Evolutionary conservation across 768 basidiomycete genomes (phyloP).

Genomic region (Zangia roseola): DNA sequence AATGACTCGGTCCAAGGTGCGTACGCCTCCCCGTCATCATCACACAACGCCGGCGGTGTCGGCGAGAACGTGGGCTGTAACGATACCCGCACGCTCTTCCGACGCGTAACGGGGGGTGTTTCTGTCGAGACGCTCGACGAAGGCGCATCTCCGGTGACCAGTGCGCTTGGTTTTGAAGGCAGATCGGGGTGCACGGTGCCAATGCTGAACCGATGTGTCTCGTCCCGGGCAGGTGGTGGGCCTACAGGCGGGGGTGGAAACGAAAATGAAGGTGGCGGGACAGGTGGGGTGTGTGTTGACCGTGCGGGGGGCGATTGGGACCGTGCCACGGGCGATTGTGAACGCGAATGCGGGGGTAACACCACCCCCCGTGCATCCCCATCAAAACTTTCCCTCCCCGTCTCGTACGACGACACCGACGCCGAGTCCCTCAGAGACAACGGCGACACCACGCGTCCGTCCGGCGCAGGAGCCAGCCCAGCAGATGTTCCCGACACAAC

Average conservation of each 20-base stretch:
- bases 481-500: not conserved
- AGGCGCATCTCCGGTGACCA: not conserved
- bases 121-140: constrained; percentile 19
- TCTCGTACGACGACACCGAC: constrained; percentile 61
- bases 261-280: not conserved
- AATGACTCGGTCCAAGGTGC: constrained; percentile 10
- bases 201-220: too few relatives aligned
- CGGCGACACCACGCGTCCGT: not conserved
- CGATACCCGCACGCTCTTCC: constrained; percentile 79
- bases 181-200: too few relatives aligned
- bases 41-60: constrained; percentile 63
- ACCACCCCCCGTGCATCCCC: constrained; percentile 22
- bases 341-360: not conserved
- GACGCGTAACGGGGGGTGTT: constrained; percentile 24
- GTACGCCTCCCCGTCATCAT: constrained; percentile 39
- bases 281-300: too few relatives aligned
- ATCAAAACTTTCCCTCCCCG: constrained; percentile 55
- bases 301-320: not conserved
- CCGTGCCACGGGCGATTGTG: not conserved
- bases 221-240: constrained; percentile 5
- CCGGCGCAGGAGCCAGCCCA: too few relatives aligned
- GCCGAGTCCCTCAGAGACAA: constrained; percentile 17
- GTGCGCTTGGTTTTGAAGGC: not conserved
- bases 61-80: constrained; percentile 73
- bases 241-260: constrained; percentile 16